phyloP scores from a whole-genome alignment of 2,329 filamentous ascomycete genomes.

The Penicillium griseofulvum region DNA sequence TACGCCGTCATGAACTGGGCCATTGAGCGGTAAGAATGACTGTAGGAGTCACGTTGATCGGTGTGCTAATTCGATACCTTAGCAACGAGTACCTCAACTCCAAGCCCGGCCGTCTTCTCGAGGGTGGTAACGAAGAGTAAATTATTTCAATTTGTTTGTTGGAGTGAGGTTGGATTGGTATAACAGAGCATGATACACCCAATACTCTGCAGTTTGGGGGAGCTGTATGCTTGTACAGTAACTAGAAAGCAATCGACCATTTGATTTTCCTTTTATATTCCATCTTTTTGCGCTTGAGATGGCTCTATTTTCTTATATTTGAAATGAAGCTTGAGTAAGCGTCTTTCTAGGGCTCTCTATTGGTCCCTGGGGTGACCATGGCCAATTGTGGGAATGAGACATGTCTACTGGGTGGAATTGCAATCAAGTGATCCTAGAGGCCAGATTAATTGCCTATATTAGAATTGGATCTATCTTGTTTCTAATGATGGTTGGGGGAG shows the following conservation, averaged over 20 bases:
- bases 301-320: background rate
- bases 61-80: slow-evolving; percentile 14
- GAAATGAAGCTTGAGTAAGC: slow-evolving; percentile 11
- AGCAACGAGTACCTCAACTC: slow-evolving; percentile 54
- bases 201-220: slow-evolving; percentile 12
- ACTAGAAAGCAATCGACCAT: slow-evolving; percentile 40
- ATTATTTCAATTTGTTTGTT: slow-evolving; percentile 14
- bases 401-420: background rate
- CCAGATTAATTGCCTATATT: background rate
- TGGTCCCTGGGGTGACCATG: slow-evolving; percentile 1
- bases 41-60: background rate
- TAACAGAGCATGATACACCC: slow-evolving; percentile 13
- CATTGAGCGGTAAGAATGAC: slow-evolving; percentile 69
- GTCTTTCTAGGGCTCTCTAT: slow-evolving; percentile 11
- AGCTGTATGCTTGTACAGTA: slow-evolving; percentile 41
- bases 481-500: background rate
- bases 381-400: background rate
- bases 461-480: background rate
- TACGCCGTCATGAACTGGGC: slow-evolving; percentile 92
- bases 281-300: background rate
- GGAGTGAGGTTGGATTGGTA: slow-evolving; percentile 14
- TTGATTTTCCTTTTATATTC: slow-evolving; percentile 17
- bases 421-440: background rate
- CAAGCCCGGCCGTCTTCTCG: slow-evolving; percentile 45
- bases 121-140: slow-evolving; percentile 34